Conservation (phyloP, 2,329 filamentous ascomycete species). For the Ophiostoma pallidulum region DNA sequence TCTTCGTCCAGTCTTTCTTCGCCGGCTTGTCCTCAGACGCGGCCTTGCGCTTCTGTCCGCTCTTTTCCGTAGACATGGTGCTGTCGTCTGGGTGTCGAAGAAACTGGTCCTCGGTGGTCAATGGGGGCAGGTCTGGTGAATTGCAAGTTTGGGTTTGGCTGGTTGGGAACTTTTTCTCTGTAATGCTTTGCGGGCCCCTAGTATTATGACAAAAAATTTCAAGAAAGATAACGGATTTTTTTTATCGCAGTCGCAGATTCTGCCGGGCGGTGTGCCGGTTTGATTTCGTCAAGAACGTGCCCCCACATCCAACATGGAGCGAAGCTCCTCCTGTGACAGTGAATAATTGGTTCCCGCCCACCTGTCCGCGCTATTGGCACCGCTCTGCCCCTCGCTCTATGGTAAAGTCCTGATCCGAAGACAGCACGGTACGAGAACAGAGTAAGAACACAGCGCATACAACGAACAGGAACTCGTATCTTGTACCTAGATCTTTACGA, state of each 20-base stretch:
- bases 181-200: not conserved
- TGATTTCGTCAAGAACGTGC: too few relatives aligned
- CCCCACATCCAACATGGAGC: too few relatives aligned
- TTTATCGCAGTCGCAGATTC: constrained; percentile 10
- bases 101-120: too few relatives aligned
- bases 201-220: constrained; percentile 11
- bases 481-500: constrained; percentile 23
- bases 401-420: too few relatives aligned
- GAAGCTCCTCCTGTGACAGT: too few relatives aligned
- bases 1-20: constrained; percentile 38
- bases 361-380: not conserved
- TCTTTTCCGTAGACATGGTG: constrained; percentile 41
- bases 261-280: constrained; percentile 27
- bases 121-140: too few relatives aligned
- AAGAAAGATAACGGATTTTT: constrained; percentile 8
- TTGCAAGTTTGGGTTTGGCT: not conserved
- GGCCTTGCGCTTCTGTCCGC: constrained; percentile 50
- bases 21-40: constrained; percentile 34
- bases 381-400: constrained; percentile 5
- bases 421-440: too few relatives aligned
- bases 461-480: too few relatives aligned
- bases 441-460: too few relatives aligned
- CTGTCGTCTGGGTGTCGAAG: not conserved
- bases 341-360: too few relatives aligned
- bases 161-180: constrained; percentile 3